Conservation (phyloP, 2,329 filamentous ascomycete genomes). For the Aureobasidium sp. region DNA sequence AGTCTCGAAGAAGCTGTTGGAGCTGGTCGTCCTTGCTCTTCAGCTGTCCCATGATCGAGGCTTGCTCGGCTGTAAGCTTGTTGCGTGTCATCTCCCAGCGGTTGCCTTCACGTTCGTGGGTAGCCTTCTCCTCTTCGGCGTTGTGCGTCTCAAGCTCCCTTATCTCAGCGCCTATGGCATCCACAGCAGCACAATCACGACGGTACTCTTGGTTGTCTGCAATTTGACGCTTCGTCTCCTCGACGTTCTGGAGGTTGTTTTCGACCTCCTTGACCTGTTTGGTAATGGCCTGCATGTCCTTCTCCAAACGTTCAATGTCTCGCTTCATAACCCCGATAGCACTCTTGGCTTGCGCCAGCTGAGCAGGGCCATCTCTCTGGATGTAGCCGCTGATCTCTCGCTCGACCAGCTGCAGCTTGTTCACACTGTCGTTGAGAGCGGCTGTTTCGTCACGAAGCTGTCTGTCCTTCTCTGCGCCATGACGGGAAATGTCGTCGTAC, state of each 20-base stretch:
- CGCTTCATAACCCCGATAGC: constrained; percentile 49
- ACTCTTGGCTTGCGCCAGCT: constrained; percentile 63
- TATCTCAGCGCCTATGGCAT: constrained; percentile 61
- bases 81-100: constrained; percentile 60
- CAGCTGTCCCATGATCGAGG: constrained; percentile 66
- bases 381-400: constrained; percentile 72
- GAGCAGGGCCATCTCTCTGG: constrained; percentile 61
- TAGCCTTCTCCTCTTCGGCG: constrained; percentile 71
- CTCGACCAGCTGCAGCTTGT: constrained; percentile 67
- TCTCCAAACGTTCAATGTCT: constrained; percentile 56
- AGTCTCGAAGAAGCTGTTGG: constrained; percentile 62
- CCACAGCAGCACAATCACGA: constrained; percentile 59
- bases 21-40: constrained; percentile 79
- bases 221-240: constrained; percentile 78
- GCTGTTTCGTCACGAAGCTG: constrained; percentile 62
- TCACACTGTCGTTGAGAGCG: constrained; percentile 62
- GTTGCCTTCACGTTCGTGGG: constrained; percentile 60
- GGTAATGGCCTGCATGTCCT: constrained; percentile 58
- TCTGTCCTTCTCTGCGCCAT: constrained; percentile 63
- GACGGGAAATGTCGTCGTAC: constrained; percentile 66
- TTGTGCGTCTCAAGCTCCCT: constrained; percentile 65
- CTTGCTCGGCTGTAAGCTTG: constrained; percentile 61
- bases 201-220: constrained; percentile 82
- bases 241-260: constrained; percentile 67
- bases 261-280: constrained; percentile 68